These are phyloP conservation scores for Xylaria sp. DNA, from an alignment of 495 filamentous ascomycete genomes.

Conservation along the genomic window DNA sequence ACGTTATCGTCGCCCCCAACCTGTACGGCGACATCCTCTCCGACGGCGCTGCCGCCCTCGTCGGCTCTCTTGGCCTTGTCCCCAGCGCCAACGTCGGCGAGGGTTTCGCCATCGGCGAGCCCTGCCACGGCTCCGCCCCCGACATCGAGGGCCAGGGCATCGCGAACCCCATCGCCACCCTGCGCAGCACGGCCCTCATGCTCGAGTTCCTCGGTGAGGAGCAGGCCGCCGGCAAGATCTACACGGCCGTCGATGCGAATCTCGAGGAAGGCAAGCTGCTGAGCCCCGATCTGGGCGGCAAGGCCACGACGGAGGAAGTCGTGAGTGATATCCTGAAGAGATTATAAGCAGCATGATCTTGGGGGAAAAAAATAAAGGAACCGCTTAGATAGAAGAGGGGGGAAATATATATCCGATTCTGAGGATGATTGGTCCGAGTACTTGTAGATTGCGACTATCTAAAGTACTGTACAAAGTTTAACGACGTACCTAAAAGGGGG, in stretches of 20 bases:
- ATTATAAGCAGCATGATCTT: conserved; percentile 57
- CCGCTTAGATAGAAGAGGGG: no score
- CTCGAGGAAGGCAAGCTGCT: conserved; percentile 81
- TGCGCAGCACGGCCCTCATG: conserved; percentile 91
- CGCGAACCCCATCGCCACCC: conserved; percentile 94
- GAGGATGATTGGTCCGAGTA: not conserved
- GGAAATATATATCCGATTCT: not conserved
- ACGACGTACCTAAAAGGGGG: not conserved
- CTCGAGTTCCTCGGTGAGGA: conserved; percentile 92
- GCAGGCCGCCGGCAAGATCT: conserved; percentile 85
- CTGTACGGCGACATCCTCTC: conserved; percentile 97
- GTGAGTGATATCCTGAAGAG: conserved; percentile 87
- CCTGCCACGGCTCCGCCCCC: conserved; percentile 94
- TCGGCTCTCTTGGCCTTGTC: conserved; percentile 91
- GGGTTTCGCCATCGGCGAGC: conserved; percentile 94
- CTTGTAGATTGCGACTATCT: not conserved
- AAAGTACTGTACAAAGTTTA: not conserved
- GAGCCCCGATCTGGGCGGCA: conserved; percentile 91
- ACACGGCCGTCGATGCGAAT: conserved; percentile 90
- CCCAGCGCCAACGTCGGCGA: conserved; percentile 97
- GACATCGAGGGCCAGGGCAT: conserved; percentile 94
- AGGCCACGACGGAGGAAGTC: conserved; percentile 85
- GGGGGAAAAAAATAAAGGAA: no score
- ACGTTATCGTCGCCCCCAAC: conserved; percentile 98
- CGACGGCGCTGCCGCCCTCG: conserved; percentile 93